Percentiles rank a stretch among this genome's conserved stretches.
Conservation (phyloP, 768 basidiomycete species). For the Mycena rosella region DNA sequence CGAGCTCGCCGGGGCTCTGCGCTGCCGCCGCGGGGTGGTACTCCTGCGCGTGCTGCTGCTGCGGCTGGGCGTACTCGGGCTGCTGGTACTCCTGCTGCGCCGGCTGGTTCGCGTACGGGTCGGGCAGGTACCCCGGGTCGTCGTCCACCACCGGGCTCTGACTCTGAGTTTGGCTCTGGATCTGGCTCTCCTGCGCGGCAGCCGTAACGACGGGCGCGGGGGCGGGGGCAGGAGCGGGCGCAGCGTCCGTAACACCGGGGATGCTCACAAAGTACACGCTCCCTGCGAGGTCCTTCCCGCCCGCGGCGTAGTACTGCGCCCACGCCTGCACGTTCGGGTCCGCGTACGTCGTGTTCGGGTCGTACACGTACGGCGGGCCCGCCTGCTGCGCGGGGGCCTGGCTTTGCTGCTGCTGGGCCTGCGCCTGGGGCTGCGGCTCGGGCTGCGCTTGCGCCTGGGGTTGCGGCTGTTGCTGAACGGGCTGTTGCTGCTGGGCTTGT, state of each 20-base stretch:
- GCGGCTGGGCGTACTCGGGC: not conserved
- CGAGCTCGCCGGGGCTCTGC: conserved; percentile 21
- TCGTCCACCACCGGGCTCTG: conserved; percentile 29
- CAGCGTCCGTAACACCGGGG: conserved; percentile 74
- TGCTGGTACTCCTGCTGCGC: not conserved
- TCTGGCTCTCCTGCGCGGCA: conserved; percentile 27
- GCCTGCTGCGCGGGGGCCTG: conserved; percentile 30
- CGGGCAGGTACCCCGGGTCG: conserved; percentile 29
- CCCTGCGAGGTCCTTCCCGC: conserved; percentile 80
- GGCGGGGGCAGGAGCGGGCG: conserved; percentile 33
- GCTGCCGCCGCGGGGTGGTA: not conserved
- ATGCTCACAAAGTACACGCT: conserved; percentile 86
- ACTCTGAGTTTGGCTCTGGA: conserved; percentile 28
- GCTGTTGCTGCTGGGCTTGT: conserved; percentile 43
- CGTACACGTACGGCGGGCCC: conserved; percentile 68
- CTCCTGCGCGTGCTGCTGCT: not conserved
- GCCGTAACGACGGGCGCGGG: conserved; percentile 16
- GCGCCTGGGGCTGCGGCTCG: conserved; percentile 45
- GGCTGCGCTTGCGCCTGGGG: conserved; percentile 39
- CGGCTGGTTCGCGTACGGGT: conserved; percentile 35
- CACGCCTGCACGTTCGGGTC: conserved; percentile 89
- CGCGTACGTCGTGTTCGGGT: conserved; percentile 75
- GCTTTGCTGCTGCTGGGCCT: conserved; percentile 37
- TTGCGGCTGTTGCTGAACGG: conserved; percentile 38
- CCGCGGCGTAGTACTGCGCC: conserved; percentile 88